A percentile compares a stretch with the other conserved stretches of the same genome.
Evolutionary conservation across 768 basidiomycete genomes (phyloP).

Genomic region (Tylopilus balloui): DNA sequence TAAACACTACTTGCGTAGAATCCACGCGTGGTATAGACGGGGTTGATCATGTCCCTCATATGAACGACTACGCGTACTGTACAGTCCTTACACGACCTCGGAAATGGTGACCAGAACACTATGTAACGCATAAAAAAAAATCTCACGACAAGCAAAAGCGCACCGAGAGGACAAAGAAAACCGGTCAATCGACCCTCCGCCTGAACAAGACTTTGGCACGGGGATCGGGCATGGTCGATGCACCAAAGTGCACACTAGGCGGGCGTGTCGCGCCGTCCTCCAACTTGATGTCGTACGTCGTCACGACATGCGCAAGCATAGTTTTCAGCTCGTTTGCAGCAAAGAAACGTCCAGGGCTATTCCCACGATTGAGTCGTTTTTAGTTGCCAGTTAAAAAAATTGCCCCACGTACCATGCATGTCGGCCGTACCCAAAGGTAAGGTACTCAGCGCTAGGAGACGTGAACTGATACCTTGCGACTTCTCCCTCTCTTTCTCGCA

Average conservation of each 20-base stretch:
- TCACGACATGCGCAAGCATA: conserved; percentile 13
- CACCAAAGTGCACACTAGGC: neutral
- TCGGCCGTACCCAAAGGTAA: conserved; percentile 35
- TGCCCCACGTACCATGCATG: conserved; percentile 13
- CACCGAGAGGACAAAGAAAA: too few relatives aligned
- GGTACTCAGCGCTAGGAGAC: conserved; percentile 29
- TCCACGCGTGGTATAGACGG: too few relatives aligned
- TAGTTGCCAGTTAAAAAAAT: too few relatives aligned
- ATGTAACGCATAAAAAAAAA: too few relatives aligned
- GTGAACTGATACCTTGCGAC: conserved; percentile 31
- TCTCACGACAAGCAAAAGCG: too few relatives aligned
- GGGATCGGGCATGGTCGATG: neutral
- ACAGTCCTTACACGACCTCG: too few relatives aligned
- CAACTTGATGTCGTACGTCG: neutral
- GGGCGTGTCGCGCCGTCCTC: neutral
- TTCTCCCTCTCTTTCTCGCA: conserved; percentile 32
- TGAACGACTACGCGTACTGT: too few relatives aligned
- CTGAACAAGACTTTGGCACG: conserved; percentile 1
- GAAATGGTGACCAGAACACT: too few relatives aligned
- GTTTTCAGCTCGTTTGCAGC: conserved; percentile 10
- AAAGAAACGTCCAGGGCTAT: conserved; percentile 17
- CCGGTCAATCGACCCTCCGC: neutral
- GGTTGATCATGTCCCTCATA: too few relatives aligned
- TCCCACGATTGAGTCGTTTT: too few relatives aligned
- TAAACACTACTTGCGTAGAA: too few relatives aligned